phyloP scores from a whole-genome alignment of 176 grass and related monocot genomes.

The Themeda triandra region DNA sequence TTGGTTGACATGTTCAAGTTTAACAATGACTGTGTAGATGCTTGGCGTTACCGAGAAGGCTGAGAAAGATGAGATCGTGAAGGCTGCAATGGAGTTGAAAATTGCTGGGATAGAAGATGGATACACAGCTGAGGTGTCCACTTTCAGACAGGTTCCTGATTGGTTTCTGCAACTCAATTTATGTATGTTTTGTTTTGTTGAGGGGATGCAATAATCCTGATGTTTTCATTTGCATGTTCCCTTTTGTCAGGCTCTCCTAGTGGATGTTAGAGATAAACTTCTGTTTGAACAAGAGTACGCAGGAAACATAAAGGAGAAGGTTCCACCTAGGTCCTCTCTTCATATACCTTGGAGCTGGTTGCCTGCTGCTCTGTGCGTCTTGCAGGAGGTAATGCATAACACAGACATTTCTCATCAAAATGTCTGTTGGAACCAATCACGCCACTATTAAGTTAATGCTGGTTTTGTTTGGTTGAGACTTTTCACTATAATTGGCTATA shows the following conservation, averaged over 20 bases:
- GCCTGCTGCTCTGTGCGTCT: slow-evolving; percentile 68
- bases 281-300: slow-evolving; percentile 90
- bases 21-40: slow-evolving; percentile 54
- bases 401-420: not conserved
- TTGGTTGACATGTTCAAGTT: not conserved
- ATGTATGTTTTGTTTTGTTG: not conserved
- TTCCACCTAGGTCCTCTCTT: slow-evolving; percentile 73
- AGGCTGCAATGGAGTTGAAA: slow-evolving; percentile 82
- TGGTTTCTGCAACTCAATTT: slow-evolving; percentile 4
- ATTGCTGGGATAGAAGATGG: slow-evolving; percentile 75
- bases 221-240: slow-evolving; percentile 17
- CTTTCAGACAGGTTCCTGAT: slow-evolving; percentile 61
- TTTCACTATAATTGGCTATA: not conserved
- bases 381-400: slow-evolving; percentile 80
- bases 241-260: slow-evolving; percentile 63
- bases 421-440: not conserved
- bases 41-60: slow-evolving; percentile 80
- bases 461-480: not conserved
- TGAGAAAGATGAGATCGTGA: slow-evolving; percentile 98
- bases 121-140: slow-evolving; percentile 57
- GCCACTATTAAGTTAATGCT: not conserved
- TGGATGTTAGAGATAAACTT: slow-evolving; percentile 95
- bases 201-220: not conserved
- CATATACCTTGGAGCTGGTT: slow-evolving; percentile 85
- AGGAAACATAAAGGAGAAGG: slow-evolving; percentile 76